Percentiles rank a stretch among this genome's conserved stretches.
Evolutionary conservation across 441 rosid species (phyloP).

Genomic region (Erodium texanum): DNA sequence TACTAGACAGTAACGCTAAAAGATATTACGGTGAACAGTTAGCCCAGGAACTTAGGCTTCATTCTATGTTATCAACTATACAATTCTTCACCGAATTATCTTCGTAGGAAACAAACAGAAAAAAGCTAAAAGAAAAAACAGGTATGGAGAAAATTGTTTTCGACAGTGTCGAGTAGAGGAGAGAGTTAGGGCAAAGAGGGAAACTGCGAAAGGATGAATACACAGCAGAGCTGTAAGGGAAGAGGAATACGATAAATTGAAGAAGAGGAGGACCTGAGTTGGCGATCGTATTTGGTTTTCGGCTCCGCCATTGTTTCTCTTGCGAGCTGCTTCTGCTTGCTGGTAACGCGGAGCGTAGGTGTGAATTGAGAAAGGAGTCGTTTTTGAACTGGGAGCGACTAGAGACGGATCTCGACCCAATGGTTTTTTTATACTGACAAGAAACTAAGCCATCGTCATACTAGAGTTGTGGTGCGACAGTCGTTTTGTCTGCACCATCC

Average conservation of each 20-base stretch:
- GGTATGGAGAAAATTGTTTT: too few species aligned
- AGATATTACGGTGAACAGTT: not conserved
- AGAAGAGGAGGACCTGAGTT: slow-evolving; percentile 53
- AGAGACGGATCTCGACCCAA: not conserved
- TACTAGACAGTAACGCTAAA: not conserved
- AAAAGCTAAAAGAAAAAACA: not conserved
- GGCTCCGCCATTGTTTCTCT: slow-evolving; percentile 59
- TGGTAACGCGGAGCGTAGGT: not conserved
- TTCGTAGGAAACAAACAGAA: not conserved
- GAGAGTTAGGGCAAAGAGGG: not conserved
- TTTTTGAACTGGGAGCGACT: not conserved
- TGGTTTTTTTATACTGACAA: too few species aligned
- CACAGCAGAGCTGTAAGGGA: not conserved
- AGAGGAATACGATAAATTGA: not conserved
- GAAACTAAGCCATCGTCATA: too few species aligned
- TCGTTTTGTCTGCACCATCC: not conserved
- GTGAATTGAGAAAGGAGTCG: not conserved
- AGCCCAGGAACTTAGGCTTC: too few species aligned
- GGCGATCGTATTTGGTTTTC: slow-evolving; percentile 86
- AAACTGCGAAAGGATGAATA: not conserved
- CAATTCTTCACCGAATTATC: not conserved
- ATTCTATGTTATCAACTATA: not conserved
- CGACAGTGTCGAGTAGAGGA: too few species aligned
- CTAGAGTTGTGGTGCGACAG: not conserved
- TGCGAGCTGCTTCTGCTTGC: not conserved